Base-by-base conservation (phyloP, 208 protist genomes). In the Wallacemonas rigidus region DNA sequence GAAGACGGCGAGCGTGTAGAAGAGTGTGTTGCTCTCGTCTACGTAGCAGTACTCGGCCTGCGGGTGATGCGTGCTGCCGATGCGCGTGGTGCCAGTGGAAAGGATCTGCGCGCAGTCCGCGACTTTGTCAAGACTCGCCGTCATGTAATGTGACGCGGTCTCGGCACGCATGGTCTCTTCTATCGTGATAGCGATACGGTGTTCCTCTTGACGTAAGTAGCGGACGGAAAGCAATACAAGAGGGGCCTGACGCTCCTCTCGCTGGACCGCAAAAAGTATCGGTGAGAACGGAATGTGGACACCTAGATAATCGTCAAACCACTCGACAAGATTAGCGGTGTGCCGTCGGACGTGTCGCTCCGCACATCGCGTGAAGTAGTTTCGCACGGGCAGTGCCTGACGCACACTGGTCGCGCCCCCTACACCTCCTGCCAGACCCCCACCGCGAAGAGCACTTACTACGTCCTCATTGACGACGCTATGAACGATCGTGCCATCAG, bases 11-110 rank as follows among this genome's bases (percentile, higher is more conserved):
- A 95, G 87, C n/a, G 83, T 87, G 57, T 85, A 91, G 26, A 74
- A 60, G 40, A 88, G 40, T 57, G 73, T 48, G 73, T 89, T 69
- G 36, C 68, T 69, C 5, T 78, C 80, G 58, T 93, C 86, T 44
- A 92, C 51, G 75, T 95, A 95, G 79, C 88, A 94, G 76, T 94
- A 94, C 81, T 95, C 88, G 26, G 85, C 88, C 44, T 74, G 65
- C 9, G 91, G 91, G 54, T 83, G 81, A 2, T 69, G 69, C 14
- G 65, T 77, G 60, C 53, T 80, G 60, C 87, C 90, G 65, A 95
- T 90, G 58, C 88, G 91, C 11, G 76, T 79, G 26, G 58, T 87
- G 36, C 80, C 61, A 36, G 71, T 80, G 36, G 75, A 79, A n/a
- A 94, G 48, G 1, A 95, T 48, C 39, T 79, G 79, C 2, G 85